Evolutionary conservation across 1,284 basidiomycete genomes (phyloP), one percentile per base, ranked within the genome.

Genomic region (Phlebopus sp.): DNA sequence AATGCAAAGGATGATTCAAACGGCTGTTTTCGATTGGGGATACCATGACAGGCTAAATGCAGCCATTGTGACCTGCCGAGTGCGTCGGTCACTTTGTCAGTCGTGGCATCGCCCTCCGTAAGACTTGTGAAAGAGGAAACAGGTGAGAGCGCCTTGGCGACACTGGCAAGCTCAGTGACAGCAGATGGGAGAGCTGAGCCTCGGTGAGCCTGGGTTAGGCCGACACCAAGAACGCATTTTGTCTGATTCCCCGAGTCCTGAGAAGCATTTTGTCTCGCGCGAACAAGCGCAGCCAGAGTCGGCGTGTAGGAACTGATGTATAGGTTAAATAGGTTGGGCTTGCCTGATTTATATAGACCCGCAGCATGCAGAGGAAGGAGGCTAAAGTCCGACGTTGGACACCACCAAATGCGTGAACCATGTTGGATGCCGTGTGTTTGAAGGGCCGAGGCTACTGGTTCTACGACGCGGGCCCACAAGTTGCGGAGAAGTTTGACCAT

Each of bases 291-390:
- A 2, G 57, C 48, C 3, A 70, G 49, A 2, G 58, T 63, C 2
- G 64, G 61, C 0, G 58, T 66, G 36, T 69, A 69, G 1, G 67
- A 71, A 1, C 59, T 64, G 5, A 67, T 47, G 39, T 56, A 65
- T 3, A 58, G 15, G 30, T 67, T 55, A 0, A 49, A 52, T 18
- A 69, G 51, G 18, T 52, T 52, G 1, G 15, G 6, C 8, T 41
- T 39, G 14, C 30, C 14, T 17, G 18, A 36, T 19, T 25, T 19
- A 19, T 47, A 48, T 2, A 51, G 46, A 21, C 64, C 66, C 1
- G 68, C 68, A 7, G 68, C 68, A 47, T 71, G 70, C 0, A 71
- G 38, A 0, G 70, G 69, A 5, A 71, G 53, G 13, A 49, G 44
- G 21, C 58, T 59, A 2, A 69, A 40, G 1, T 48, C 39, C 1